These are phyloP conservation scores for Phragmites australis DNA, from an alignment of 176 grass and related monocot genomes.

Conservation along the genomic window DNA sequence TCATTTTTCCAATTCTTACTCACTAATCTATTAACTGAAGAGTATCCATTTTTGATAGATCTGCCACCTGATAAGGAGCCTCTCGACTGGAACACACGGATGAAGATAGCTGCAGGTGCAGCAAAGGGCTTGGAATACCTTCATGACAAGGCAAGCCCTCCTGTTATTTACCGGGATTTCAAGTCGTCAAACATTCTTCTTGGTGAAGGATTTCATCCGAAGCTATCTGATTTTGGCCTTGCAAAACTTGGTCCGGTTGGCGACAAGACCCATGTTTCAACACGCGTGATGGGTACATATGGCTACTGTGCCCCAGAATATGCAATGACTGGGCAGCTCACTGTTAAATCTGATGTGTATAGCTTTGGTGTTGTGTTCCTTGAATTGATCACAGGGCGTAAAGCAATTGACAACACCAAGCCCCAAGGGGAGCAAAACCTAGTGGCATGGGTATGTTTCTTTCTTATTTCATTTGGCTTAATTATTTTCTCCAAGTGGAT, in stretches of 20 bases:
- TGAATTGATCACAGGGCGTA: slow-evolving; percentile 83
- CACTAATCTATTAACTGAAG: neutral
- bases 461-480: slow-evolving; percentile 15
- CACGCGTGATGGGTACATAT: slow-evolving; percentile 89
- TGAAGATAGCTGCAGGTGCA: slow-evolving; percentile 95
- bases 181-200: slow-evolving; percentile 96
- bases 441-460: slow-evolving; percentile 80
- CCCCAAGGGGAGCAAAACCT: slow-evolving; percentile 75
- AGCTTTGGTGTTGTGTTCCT: slow-evolving; percentile 93
- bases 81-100: slow-evolving; percentile 86
- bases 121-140: slow-evolving; percentile 91
- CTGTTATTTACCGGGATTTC: slow-evolving; percentile 88
- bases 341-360: slow-evolving; percentile 88
- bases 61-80: slow-evolving; percentile 76
- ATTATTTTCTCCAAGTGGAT: neutral
- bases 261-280: slow-evolving; percentile 93
- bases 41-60: slow-evolving; percentile 49
- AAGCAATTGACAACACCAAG: slow-evolving; percentile 83
- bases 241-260: slow-evolving; percentile 91
- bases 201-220: slow-evolving; percentile 75
- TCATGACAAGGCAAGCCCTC: slow-evolving; percentile 84
- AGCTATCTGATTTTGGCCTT: slow-evolving; percentile 87
- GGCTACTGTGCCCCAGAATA: slow-evolving; percentile 95
- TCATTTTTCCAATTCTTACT: neutral
- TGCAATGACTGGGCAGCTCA: slow-evolving; percentile 92